Conservation (phyloP, 768 basidiomycete species). For the Russula sp. region DNA sequence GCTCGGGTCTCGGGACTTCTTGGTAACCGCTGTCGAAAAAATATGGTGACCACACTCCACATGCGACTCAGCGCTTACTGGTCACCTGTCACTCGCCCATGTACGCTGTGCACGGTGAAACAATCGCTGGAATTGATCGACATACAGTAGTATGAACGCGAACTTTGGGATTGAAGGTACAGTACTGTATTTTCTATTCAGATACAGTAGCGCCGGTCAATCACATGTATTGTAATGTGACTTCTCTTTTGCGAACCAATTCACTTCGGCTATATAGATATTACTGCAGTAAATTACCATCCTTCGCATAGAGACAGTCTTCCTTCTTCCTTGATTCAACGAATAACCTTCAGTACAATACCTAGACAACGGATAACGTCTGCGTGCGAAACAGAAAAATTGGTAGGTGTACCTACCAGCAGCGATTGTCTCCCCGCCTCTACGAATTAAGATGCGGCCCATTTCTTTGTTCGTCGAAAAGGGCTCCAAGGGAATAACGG, state of each 20-base stretch:
- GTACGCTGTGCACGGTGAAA: neutral
- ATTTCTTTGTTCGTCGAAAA: conserved; percentile 90
- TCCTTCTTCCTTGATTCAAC: neutral
- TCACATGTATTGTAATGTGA: no score
- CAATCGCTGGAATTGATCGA: neutral
- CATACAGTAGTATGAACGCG: neutral
- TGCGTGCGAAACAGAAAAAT: neutral
- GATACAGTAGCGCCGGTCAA: no score
- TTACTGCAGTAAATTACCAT: neutral
- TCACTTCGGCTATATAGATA: neutral
- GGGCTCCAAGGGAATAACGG: conserved; percentile 78
- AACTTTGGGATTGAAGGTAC: neutral
- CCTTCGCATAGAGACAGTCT: neutral
- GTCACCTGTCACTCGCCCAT: neutral
- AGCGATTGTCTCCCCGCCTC: conserved; percentile 90
- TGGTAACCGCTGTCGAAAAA: no score
- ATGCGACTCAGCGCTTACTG: no score
- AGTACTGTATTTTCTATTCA: no score
- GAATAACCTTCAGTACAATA: conserved; percentile 11
- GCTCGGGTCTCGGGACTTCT: no score
- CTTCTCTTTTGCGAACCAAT: no score
- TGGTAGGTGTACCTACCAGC: conserved; percentile 50
- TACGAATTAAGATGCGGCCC: conserved; percentile 82
- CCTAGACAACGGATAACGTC: neutral
- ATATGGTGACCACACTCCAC: no score